Evolutionary conservation across 1,139 yeast species (phyloP), one percentile per base, ranked within the genome.

Genomic region (Geotrichum citri-aurantii): DNA sequence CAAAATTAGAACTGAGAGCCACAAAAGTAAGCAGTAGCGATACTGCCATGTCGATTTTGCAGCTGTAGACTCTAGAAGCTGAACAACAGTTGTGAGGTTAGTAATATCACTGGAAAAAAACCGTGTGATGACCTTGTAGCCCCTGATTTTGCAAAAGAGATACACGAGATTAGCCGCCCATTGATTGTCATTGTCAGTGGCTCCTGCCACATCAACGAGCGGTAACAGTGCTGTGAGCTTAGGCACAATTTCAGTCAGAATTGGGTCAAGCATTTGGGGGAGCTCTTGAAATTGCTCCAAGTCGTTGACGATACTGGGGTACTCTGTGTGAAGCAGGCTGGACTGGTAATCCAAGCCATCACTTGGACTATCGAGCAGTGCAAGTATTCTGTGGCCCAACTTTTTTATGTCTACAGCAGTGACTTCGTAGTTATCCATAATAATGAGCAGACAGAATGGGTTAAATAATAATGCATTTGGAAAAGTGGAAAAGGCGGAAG

Each of bases 1-100:
- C 42, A 88, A 72, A 0, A 84, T 80, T 21, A 90, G 73, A 31
- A 85, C 82, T 0, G 87, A 79, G 17, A 89, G 74, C 96, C 97
- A 91, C 7, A 88, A 73, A n/a, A 90, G 71, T 50, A 84, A 69
- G 3, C 85, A 70, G 65, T 82, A 88, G 11, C 77, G 69, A 54
- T 81, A 81, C 63, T 82, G 75, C 95, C 96, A 80, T 11, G 61
- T 48, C 12, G 27, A 50, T 1, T 56, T 54, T n/a, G 54, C 33
- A 17, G 54, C 50, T 12, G 10, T 2, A 0, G 19, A 23, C 29
- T 50, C 57, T 26, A 60, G 37, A n/a, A 55, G 48, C 27, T 47
- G 40, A 10, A 54, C 31, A 21, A 51, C 54, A 19, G 31, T 57
- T 19, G 51, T 64, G 21, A 62, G 60, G 14, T 60, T 56, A 14